Base-by-base conservation (phyloP, 1,139 yeast species). In the Yarrowia galli region DNA sequence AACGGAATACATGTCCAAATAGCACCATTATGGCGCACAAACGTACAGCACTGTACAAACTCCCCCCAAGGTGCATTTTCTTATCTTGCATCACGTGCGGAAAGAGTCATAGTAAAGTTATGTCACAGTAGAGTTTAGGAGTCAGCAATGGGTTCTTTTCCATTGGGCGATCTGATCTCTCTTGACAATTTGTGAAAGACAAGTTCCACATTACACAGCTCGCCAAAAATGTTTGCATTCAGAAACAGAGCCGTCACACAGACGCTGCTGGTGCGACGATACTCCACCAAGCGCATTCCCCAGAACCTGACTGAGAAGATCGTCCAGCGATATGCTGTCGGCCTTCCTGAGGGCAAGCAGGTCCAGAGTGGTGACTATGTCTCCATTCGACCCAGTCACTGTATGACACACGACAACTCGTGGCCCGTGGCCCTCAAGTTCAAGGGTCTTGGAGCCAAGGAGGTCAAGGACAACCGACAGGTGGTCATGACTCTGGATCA, bases 341-440 rank as follows among this genome's bases (percentile, higher is more conserved):
- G 95, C 4, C 78, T 91, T 64, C 85, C 92, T 20, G 75, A 82
- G 23, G 88, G 86, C 64, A 93, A 93, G 76, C 77, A 82, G 69
- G 97, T 95, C 40, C 87, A 82, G 74, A 84, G 92, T 69, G 99
- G 99, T 22, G 99, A 96, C 80, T 95, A 93, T 79, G 98, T 96
- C 68, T 88, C 97, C 9, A 93, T 96, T 76, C 86, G 84, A 75
- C 99, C 99, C 10, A 96, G 97, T 9, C 97, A 95, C 81, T 95
- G 97, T 79, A 95, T 96, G 99, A 91, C 98, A 16, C 99, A 95
- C 78, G 99, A 95, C 78, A 95, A 95, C 79, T 89, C 98, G 66
- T 95, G 99, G 99, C 99, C 99, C 0, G 98, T 95, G 35, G 99
- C 99, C 0, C 84, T 95, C 75, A 95, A 95, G 80, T 95, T 96